Percentiles rank a stretch among this genome's conserved stretches.
Evolutionary conservation across 352 stramenopile species (phyloP).

Genomic region (Globisporangium acanthophoron): DNA sequence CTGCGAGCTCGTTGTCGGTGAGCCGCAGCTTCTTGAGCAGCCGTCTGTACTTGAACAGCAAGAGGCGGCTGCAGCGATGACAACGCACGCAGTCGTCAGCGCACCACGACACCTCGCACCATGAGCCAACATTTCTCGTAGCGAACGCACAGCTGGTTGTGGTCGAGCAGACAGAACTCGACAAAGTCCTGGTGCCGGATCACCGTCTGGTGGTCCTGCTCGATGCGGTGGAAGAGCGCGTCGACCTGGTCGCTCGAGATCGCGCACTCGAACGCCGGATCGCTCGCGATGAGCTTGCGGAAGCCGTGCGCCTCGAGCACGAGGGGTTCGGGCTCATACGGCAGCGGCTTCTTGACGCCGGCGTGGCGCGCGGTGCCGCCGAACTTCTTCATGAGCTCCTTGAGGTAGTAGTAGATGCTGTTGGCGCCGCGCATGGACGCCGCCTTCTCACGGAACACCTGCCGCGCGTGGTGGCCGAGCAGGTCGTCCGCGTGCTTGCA

Average conservation of each 20-base stretch:
- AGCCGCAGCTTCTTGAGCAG: conserved; percentile 51
- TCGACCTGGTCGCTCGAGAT: conserved; percentile 68
- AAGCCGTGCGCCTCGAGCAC: conserved; percentile 68
- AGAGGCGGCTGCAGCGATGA: conserved; percentile 34
- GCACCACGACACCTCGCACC: not conserved
- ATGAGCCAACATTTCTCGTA: not conserved
- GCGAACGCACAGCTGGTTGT: conserved; percentile 62
- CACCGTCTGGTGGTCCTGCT: conserved; percentile 42
- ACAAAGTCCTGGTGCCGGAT: conserved; percentile 70
- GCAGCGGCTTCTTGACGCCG: conserved; percentile 28
- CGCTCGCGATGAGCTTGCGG: conserved; percentile 69
- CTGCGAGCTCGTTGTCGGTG: conserved; percentile 72
- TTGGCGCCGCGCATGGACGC: conserved; percentile 76
- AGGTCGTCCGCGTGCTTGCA: conserved; percentile 83
- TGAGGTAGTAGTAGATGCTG: conserved; percentile 83
- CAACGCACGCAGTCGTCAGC: not conserved
- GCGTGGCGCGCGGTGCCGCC: conserved; percentile 25
- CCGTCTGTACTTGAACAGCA: conserved; percentile 74
- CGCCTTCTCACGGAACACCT: conserved; percentile 83
- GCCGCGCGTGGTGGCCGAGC: conserved; percentile 67
- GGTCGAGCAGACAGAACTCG: conserved; percentile 76
- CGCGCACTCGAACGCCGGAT: conserved; percentile 66
- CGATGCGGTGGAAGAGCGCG: conserved; percentile 70
- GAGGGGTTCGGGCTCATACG: conserved; percentile 34
- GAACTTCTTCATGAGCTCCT: conserved; percentile 76